phyloP scores from a whole-genome alignment of 148 eudicot species.

The Camellia lanceoleosa region DNA sequence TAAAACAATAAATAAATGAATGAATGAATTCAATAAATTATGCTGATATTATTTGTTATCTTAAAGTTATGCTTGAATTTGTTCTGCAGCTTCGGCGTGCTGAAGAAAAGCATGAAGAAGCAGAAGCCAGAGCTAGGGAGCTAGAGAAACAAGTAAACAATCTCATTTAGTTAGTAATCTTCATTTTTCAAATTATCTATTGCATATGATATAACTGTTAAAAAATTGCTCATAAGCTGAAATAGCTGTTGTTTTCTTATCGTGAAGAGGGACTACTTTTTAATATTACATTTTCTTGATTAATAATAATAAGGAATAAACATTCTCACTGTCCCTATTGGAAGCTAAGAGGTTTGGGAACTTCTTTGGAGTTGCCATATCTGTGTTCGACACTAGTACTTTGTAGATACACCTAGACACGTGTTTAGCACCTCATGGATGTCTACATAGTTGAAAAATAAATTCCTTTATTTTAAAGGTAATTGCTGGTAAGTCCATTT shows the following conservation, averaged over 20 bases:
- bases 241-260: neutral
- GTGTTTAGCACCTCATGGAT: neutral
- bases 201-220: neutral
- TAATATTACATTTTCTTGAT: neutral
- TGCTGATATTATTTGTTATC: neutral
- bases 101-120: slow-evolving; percentile 80
- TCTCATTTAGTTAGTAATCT: slow-evolving; percentile 13
- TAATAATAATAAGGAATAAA: slow-evolving; percentile 5
- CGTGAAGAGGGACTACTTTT: neutral
- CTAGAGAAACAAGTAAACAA: slow-evolving; percentile 83
- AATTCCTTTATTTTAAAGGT: neutral
- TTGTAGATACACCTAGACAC: neutral
- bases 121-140: slow-evolving; percentile 88
- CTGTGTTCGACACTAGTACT: neutral
- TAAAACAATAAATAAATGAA: neutral
- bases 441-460: neutral
- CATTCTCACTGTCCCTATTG: neutral
- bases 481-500: too few relatives aligned
- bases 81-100: slow-evolving; percentile 71
- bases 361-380: neutral
- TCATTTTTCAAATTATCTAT: neutral
- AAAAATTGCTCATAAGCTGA: neutral
- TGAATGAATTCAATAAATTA: neutral
- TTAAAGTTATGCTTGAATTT: slow-evolving; percentile 21
- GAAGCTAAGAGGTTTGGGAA: neutral